Base-by-base conservation (phyloP, 176 grass and related monocot genomes). In the Triticum monococcum region DNA sequence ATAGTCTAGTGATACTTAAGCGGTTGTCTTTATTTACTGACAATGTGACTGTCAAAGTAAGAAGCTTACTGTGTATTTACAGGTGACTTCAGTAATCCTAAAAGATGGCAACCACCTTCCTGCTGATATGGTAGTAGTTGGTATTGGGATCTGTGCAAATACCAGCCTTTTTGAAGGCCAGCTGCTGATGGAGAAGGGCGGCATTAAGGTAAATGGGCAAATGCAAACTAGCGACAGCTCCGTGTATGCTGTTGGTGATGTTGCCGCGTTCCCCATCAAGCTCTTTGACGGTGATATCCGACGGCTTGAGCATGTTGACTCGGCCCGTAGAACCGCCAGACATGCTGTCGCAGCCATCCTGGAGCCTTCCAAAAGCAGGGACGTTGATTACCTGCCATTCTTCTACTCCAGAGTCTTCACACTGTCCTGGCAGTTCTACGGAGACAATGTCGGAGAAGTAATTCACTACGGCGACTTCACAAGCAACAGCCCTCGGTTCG, bases 361-460 rank as follows among this genome's bases (percentile, higher is more conserved):
- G 90, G 84, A 89, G 45, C 84, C 91, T 81, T 69, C 81, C 5
- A 89, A 84, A 86, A 92, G 87, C 52, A 91, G 71, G 48, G 92
- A 98, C 14, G 75, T 98, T 1, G 88, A 98, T 79, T 98, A 96
- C 72, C 28, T 98, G 7, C 97, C 97, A 35, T 98, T 98, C 90
- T 96, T 98, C 70, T 98, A 98, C 88, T 98, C 97, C 22, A 94
- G 97, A 87, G 90, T 98, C 62, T 98, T 98, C 85, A 78, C 92
- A 32, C 81, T 98, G 22, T 94, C 92, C 20, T 98, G 97, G 97
- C 97, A 98, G 66, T 96, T 98, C 87, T 98, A 96, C 40, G 97
- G 97, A 46, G 90, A 98, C 75, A 98, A 94, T 80, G 60, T 90
- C 68, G 97, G 97, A 52, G 92, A 91, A 50, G 93, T 84, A 17